Evolutionary conservation across 306 rosid genomes (phyloP).

Genomic region (Dryas alaskensis): DNA sequence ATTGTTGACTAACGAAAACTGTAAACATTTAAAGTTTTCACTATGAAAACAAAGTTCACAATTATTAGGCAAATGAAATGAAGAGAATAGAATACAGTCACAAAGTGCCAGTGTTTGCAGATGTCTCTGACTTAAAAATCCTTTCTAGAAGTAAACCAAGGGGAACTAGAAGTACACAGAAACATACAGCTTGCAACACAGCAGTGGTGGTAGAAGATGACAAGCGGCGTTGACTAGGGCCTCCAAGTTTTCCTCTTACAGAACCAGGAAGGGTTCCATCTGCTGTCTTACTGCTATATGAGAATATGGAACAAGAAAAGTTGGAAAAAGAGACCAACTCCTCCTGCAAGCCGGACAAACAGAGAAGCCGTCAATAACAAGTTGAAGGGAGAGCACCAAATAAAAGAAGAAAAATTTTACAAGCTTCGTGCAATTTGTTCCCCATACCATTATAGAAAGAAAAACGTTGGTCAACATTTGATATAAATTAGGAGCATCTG

Average conservation of each 20-base stretch:
- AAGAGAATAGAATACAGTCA: not conserved
- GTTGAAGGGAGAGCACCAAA: slow-evolving; percentile 20
- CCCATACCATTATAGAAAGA: slow-evolving; percentile 56
- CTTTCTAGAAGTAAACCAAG: slow-evolving; percentile 10
- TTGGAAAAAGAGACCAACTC: slow-evolving; percentile 67
- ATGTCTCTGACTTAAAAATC: not conserved
- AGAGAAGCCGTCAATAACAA: slow-evolving; percentile 19
- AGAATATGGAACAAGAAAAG: slow-evolving; percentile 67
- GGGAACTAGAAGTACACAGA: slow-evolving; percentile 25
- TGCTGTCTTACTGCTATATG: slow-evolving; percentile 36
- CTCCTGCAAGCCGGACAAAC: slow-evolving; percentile 51
- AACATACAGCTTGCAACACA: slow-evolving; percentile 77
- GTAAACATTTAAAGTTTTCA: not conserved
- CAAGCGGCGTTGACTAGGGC: slow-evolving; percentile 93
- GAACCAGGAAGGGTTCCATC: slow-evolving; percentile 64
- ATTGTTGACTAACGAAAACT: not conserved
- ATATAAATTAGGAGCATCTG: slow-evolving; percentile 38
- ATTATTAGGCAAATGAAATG: not conserved
- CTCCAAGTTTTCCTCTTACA: slow-evolving; percentile 93
- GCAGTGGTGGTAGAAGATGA: slow-evolving; percentile 59
- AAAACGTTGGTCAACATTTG: slow-evolving; percentile 50
- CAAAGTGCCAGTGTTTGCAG: not conserved
- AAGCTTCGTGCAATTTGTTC: slow-evolving; percentile 25
- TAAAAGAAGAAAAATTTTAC: slow-evolving; percentile 7
- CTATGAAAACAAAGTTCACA: not conserved